Evolutionary conservation across 2,329 filamentous ascomycete genomes (phyloP), one percentile per base, ranked within the genome.

Genomic region (Paecilomyces dactylethromorphus): DNA sequence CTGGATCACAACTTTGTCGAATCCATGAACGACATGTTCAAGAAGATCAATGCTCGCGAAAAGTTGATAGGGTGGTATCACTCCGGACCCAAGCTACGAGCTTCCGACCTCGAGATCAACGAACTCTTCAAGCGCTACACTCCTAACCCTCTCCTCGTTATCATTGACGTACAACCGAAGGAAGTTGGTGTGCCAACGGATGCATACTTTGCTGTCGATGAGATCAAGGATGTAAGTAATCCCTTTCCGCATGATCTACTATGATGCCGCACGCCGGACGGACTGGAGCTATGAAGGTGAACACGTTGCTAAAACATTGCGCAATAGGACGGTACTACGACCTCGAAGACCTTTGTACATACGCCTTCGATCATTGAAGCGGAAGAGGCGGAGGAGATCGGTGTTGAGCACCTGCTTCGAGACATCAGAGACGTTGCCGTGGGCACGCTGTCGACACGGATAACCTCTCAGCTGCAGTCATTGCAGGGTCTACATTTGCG

Each of bases 1-100:
- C 80, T 99, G 65, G 94, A 99, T 76, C 94, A 99, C 84, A 97
- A 97, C 84, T 99, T 97, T 72, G 90, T 99, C 76, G 94, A 99
- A 79, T 91, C 89, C 68, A 99, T 99, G 94, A 96, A 94, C 80
- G 94, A 97, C 78, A 99, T 99, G 94, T 99, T 99, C 85, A 99
- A 99, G 83, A 97, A 97, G 81, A 92, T 99, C 83, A 99, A 99
- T 81, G 94, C 94, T 62, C 84, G 91, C 64, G 94, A 99, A 81
- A 97, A 97, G 86, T 84, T 99, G 75, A 95, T 99, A 83, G 94
- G 94, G 72, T 99, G 94, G 94, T 99, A 99, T 78, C 94, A 99
- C 79, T 96, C 94, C 21, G 94, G 94, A 50, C 94, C 94, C 45
- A 99, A 97, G 83, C 83, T 99, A 71, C 87, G 94, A 73, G 93